Conservation (phyloP, 352 stramenopile species). For the Pythium monospermum region DNA sequence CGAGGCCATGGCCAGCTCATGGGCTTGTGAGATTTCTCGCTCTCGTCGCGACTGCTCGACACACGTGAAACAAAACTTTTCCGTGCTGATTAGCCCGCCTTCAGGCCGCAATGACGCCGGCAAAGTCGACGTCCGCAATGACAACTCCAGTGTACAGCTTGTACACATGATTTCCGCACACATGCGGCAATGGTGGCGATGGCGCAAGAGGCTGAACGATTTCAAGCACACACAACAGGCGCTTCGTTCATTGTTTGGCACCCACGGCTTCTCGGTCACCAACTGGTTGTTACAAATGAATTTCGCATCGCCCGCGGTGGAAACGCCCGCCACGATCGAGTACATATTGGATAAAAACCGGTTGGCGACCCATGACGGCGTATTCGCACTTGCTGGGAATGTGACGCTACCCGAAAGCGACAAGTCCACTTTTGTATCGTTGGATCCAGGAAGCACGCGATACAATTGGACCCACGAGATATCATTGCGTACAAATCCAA, state of each 20-base stretch:
- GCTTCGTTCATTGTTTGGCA: slow-evolving; percentile 59
- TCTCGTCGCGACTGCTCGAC: slow-evolving; percentile 65
- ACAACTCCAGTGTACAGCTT: slow-evolving; percentile 59
- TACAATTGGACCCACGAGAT: slow-evolving; percentile 55
- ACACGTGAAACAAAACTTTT: slow-evolving; percentile 83
- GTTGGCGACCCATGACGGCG: slow-evolving; percentile 67
- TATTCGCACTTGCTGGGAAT: slow-evolving; percentile 24
- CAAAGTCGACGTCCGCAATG: slow-evolving; percentile 49
- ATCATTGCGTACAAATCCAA: slow-evolving; percentile 55
- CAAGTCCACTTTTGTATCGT: slow-evolving; percentile 47
- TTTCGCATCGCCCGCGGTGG: slow-evolving; percentile 51
- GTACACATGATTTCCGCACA: slow-evolving; percentile 83
- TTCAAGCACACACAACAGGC: slow-evolving; percentile 76
- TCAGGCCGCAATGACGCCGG: slow-evolving; percentile 50
- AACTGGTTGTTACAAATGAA: slow-evolving; percentile 50
- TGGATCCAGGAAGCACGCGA: slow-evolving; percentile 41
- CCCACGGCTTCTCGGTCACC: slow-evolving; percentile 66
- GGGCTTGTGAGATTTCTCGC: slow-evolving; percentile 18
- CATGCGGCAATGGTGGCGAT: slow-evolving; percentile 74
- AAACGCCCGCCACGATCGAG: slow-evolving; percentile 32
- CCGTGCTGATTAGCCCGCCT: slow-evolving; percentile 53
- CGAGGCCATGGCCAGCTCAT: slow-evolving; percentile 13
- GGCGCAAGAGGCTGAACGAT: slow-evolving; percentile 66
- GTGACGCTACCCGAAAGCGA: slow-evolving; percentile 29
- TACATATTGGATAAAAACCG: slow-evolving; percentile 45